Evolutionary conservation across 1,139 yeast genomes (phyloP).

Genomic region (Saccharomycopsis hybrid): DNA sequence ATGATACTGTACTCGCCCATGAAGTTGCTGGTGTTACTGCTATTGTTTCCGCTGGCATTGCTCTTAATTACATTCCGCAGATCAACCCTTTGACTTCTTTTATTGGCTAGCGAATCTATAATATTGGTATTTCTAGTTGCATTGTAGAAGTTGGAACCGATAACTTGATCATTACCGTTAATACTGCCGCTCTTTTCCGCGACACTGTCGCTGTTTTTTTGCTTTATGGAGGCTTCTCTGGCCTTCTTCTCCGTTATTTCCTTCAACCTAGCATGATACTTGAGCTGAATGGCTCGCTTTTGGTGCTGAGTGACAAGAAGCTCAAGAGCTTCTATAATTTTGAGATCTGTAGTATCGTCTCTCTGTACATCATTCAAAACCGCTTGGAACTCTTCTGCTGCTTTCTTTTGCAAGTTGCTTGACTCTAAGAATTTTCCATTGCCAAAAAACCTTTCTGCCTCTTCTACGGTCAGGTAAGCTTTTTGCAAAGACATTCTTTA

Average conservation of each 20-base stretch:
- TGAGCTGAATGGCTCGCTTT: slow-evolving; percentile 8
- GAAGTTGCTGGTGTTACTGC: slow-evolving; percentile 3
- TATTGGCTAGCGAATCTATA: slow-evolving; percentile 10
- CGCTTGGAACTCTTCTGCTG: slow-evolving; percentile 1
- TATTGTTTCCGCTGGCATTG: not conserved
- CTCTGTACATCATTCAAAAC: not conserved
- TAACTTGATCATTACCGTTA: not conserved
- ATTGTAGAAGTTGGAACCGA: not conserved
- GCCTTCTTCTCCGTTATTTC: not conserved
- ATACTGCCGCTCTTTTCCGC: not conserved
- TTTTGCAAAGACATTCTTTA: slow-evolving; percentile 13
- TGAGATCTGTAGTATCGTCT: slow-evolving; percentile 4
- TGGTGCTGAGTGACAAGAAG: slow-evolving; percentile 10
- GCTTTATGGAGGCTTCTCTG: not conserved
- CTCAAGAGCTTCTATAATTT: slow-evolving; percentile 6
- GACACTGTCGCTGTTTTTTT: not conserved
- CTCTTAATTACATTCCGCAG: not conserved
- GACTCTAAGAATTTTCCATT: slow-evolving; percentile 12
- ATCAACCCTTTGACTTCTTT: not conserved
- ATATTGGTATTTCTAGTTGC: not conserved
- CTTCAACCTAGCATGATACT: slow-evolving; percentile 3
- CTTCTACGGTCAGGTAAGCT: slow-evolving; percentile 13
- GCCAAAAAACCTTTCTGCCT: slow-evolving; percentile 11
- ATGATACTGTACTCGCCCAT: slow-evolving; percentile 19
- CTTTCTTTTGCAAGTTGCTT: slow-evolving; percentile 8